Percentiles rank a stretch among this genome's conserved stretches.
phyloP scores from a whole-genome alignment of 441 rosid species.

The Corymbia citriodora region DNA sequence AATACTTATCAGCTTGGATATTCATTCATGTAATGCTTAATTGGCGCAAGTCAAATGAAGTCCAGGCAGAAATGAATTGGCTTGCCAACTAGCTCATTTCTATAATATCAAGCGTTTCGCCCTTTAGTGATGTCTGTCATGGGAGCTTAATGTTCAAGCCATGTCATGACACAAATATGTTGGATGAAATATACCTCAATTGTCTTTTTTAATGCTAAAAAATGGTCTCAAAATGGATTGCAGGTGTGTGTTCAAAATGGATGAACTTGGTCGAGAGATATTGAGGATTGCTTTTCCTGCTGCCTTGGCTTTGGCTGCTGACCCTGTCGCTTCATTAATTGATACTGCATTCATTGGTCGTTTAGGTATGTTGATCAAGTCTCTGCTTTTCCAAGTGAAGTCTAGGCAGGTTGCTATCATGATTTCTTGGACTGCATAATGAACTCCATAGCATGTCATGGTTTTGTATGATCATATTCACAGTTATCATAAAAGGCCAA shows the following conservation, averaged over 20 bases:
- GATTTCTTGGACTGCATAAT: background rate
- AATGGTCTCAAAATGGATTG: background rate
- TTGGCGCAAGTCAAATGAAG: background rate
- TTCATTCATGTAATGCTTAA: background rate
- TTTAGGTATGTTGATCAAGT: background rate
- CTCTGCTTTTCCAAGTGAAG: background rate
- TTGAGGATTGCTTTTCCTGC: background rate
- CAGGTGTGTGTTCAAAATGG: background rate
- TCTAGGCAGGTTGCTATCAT: background rate
- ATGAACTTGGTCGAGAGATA: background rate
- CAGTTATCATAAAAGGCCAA: background rate
- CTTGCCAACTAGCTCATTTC: background rate
- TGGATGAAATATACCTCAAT: background rate
- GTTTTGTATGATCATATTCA: background rate
- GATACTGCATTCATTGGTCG: background rate
- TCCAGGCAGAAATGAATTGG: background rate
- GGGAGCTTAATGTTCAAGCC: background rate
- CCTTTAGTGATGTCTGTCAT: background rate
- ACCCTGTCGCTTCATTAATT: background rate
- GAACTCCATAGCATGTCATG: background rate
- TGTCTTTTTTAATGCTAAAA: background rate
- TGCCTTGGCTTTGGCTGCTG: background rate
- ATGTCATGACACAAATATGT: background rate
- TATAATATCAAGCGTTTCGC: background rate
- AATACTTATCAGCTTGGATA: background rate